Evolutionary conservation across 176 grass and related monocot species (phyloP), one percentile per base, ranked within the genome.

Genomic region (Oryza officinalis): DNA sequence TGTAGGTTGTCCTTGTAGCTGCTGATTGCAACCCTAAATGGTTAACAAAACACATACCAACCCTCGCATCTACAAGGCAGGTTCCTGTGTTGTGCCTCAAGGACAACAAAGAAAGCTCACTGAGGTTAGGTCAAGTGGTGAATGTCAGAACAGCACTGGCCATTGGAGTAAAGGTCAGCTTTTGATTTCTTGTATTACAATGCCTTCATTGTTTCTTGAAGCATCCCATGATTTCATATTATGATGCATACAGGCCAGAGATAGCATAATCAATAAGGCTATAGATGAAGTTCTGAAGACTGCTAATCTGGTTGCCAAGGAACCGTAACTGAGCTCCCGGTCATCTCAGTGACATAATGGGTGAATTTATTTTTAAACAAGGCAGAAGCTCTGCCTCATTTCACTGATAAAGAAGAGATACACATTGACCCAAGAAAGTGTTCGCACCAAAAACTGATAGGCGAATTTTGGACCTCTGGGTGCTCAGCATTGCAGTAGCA

Each of bases 1-100:
- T 85, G 68, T 83, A 98, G 96, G 91, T 80, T 65, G 89, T 98
- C 65, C 75, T 98, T 66, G 49, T 98, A 85, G 85, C 89, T 31
- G 75, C 90, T 4, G 93, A 98, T 82, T 98, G 93, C 75, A 95
- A 91, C 60, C 93, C 92, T 70, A 94, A 94, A 63, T 95, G 91
- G 96, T 81, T 98, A 74, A 98, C 96, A 35, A 98, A 95, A 61
- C 96, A 95, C 74, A 85, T 98, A 61, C 87, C 92, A 20, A 82
- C 49, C 27, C 75, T 98, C 63, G 93, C 96, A 85, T 87, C 77
- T 25, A 85, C 89, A n/a, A 92, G 85, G 84, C 80, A 93, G 66
- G 91, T 98, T 40, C 90, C 92, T 5, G 77, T 98, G 61, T 45
- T 98, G 23, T 86, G 81, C 65, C 30, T 98, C 65, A 98, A 95